Evolutionary conservation across 208 protist species (phyloP).

Genomic region (Acanthamoeba triangularis): DNA sequence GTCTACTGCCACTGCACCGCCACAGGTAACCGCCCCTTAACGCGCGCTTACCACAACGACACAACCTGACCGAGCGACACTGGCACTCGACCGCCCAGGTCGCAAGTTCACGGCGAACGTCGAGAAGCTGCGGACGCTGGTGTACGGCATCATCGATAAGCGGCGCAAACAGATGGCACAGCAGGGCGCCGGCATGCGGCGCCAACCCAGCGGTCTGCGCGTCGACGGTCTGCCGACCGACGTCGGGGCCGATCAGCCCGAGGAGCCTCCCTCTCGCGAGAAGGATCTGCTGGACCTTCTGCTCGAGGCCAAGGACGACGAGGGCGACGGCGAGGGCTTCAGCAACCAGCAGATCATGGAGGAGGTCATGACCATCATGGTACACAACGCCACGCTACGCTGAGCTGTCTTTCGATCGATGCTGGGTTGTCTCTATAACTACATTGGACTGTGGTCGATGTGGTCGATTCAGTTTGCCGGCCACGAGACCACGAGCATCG

Average conservation of each 20-base stretch:
- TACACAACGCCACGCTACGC: background rate
- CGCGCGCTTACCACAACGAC: too few species aligned
- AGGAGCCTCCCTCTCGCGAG: background rate
- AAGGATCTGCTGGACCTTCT: background rate
- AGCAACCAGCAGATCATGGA: conserved; percentile 45
- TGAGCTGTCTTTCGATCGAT: background rate
- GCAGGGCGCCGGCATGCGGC: background rate
- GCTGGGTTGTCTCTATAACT: background rate
- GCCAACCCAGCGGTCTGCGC: too few species aligned
- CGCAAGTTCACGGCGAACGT: conserved; percentile 26
- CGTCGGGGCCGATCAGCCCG: background rate
- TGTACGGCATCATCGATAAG: background rate
- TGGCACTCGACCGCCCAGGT: background rate
- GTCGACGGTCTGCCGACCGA: background rate
- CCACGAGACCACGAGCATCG: conserved; percentile 50
- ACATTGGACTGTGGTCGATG: background rate
- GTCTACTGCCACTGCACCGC: conserved; percentile 7
- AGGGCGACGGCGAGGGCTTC: conserved; percentile 20
- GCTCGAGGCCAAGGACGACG: conserved; percentile 42
- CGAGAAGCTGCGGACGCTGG: background rate
- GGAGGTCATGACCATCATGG: conserved; percentile 65
- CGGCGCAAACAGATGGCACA: background rate
- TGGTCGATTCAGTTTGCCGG: background rate
- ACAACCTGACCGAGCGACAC: too few species aligned
- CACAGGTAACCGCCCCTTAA: background rate